phyloP scores from a whole-genome alignment of 176 grass and related monocot species.

The Triticum timopheevii region DNA sequence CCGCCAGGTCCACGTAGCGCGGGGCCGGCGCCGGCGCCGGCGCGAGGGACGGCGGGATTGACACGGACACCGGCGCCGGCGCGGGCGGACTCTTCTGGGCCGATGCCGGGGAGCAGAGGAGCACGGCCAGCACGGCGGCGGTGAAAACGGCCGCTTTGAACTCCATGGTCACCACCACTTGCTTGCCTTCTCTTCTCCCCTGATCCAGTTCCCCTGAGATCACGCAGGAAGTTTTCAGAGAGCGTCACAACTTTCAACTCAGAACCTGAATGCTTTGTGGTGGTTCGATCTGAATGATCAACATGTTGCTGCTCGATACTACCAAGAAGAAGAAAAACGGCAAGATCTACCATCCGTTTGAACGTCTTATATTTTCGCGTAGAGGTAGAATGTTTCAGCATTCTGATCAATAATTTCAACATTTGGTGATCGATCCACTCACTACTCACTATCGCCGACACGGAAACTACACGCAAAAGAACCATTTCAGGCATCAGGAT shows the following conservation, averaged over 20 bases:
- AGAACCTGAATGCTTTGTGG: background rate
- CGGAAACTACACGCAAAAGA: background rate
- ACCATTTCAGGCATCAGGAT: background rate
- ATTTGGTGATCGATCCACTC: background rate
- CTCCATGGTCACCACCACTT: constrained; percentile 36
- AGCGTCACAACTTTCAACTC: background rate
- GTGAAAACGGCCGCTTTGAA: constrained; percentile 27
- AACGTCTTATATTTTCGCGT: too few relatives aligned
- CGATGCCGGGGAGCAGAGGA: constrained; percentile 41
- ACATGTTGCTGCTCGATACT: background rate
- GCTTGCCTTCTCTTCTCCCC: background rate
- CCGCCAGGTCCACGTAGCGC: constrained; percentile 63
- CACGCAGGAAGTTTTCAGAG: background rate
- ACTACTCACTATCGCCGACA: background rate
- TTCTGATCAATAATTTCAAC: background rate
- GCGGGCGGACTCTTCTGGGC: constrained; percentile 47
- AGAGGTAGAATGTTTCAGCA: background rate
- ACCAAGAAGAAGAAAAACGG: background rate
- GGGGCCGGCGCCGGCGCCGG: constrained; percentile 72
- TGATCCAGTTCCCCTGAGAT: constrained; percentile 37
- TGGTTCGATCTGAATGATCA: background rate
- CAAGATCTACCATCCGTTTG: background rate
- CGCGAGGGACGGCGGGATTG: constrained; percentile 39
- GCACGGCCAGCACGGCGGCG: constrained; percentile 18
- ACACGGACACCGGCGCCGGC: constrained; percentile 33